Evolutionary conservation across 257 asterid species (phyloP), one percentile per base, ranked within the genome.

Genomic region (Nicotiana otophora): DNA sequence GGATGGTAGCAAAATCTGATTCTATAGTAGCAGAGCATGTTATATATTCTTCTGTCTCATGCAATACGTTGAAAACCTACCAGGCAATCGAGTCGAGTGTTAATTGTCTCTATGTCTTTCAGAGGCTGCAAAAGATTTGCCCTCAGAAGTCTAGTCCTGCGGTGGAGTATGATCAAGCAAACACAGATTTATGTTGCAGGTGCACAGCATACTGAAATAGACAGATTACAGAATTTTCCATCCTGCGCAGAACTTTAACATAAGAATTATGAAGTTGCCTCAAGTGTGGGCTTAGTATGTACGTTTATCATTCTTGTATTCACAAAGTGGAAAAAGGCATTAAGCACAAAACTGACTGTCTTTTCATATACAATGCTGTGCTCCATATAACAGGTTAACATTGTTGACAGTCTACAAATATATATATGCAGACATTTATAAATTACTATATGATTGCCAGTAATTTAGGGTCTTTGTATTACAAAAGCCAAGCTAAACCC

Each of bases 71-170:
- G 16, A 86, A 62, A 68, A 86, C 89, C 82, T 83, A 96, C 99
- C 90, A 96, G 92, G 90, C 99, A 96, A 83, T 96, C 97, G 81
- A 94, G 98, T 66, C 98, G 96, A 78, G 97, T 93, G 87, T 90
- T 93, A 69, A 96, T 96, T 60, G 99, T 96, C 90, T 94, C 96
- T 55, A 92, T 90, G 86, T 96, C 98, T 87, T 92, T 96, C 82
- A 92, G 92, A 79, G 99, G 99, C 91, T 96, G 99, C 91, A 96
- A 91, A 78, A 96, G 97, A 90, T 96, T 96, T 87, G 98, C 99
- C 79, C 99, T 93, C 91, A 96, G 88, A 89, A 96, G 98, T 85
- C 99, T 90, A 53, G 99, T 91, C 93, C 99, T 95, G 96, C 87
- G 82, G 68, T 86, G 63, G 68, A 77, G 82, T 58, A 42, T 15